Percentiles rank a stretch among this genome's conserved stretches.
Conservation (phyloP, 257 asterid genomes). For the Paulownia fortunei region DNA sequence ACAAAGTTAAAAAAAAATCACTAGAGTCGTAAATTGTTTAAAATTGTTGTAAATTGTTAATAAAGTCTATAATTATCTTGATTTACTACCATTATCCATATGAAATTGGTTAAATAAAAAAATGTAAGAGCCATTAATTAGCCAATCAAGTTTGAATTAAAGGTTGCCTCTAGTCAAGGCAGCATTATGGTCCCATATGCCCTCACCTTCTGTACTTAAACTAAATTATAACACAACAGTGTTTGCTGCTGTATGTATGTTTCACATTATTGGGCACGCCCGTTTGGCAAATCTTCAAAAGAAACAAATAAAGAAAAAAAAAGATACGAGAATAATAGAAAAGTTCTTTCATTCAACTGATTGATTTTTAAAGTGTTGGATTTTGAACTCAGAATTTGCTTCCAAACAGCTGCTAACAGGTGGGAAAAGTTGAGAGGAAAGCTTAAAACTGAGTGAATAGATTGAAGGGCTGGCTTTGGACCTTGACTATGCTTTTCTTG, state of each 20-base stretch:
- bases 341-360: slow-evolving; percentile 31
- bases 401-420: slow-evolving; percentile 29
- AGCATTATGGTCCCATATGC: slow-evolving; percentile 59
- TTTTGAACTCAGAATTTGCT: slow-evolving; percentile 34
- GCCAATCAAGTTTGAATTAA: slow-evolving; percentile 52
- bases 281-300: slow-evolving; percentile 44
- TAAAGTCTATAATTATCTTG: too few relatives aligned
- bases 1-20: too few relatives aligned
- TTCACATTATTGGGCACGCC: slow-evolving; percentile 48
- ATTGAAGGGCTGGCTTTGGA: slow-evolving; percentile 35
- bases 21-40: too few relatives aligned
- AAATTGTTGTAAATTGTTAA: too few relatives aligned
- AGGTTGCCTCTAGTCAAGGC: slow-evolving; percentile 48
- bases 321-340: slow-evolving; percentile 34
- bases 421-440: slow-evolving; percentile 4
- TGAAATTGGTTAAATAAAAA: slow-evolving; percentile 1
- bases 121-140: slow-evolving; percentile 4
- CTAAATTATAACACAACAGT: slow-evolving; percentile 30
- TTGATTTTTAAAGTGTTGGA: slow-evolving; percentile 34
- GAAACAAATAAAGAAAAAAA: slow-evolving; percentile 30
- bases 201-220: slow-evolving; percentile 14
- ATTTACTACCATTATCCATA: too few relatives aligned
- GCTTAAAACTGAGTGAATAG: not conserved
- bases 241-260: slow-evolving; percentile 12
- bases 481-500: slow-evolving; percentile 67